Evolutionary conservation across 192 early-diverging fungal genomes (phyloP).

Genomic region (Entrophospora sp.): DNA sequence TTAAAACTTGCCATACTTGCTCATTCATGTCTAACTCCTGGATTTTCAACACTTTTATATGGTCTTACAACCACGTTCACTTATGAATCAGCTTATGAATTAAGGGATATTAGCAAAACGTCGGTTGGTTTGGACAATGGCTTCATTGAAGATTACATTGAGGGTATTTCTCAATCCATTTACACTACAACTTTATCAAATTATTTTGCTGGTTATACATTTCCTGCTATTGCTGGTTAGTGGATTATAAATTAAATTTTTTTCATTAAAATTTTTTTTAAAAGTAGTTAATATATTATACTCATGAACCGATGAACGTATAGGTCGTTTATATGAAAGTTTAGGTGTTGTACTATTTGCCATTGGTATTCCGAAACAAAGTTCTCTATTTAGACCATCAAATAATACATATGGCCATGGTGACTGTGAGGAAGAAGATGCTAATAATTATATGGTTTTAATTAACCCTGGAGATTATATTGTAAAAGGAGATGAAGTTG

Average conservation of each 20-base stretch:
- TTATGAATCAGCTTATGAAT: conserved; percentile 1
- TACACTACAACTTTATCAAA: conserved; percentile 19
- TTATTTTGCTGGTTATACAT: neutral
- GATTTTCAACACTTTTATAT: conserved; percentile 18
- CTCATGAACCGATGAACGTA: no score
- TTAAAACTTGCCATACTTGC: conserved; percentile 20
- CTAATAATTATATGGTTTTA: conserved; percentile 15
- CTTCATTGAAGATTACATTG: conserved; percentile 18
- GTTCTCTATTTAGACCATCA: neutral
- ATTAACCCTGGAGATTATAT: conserved; percentile 23
- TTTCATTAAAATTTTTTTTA: no score
- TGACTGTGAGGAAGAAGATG: neutral
- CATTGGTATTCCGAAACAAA: conserved; percentile 19
- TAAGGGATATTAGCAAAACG: neutral
- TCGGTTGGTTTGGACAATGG: neutral
- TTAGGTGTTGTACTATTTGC: conserved; percentile 18
- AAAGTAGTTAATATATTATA: neutral
- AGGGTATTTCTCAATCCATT: conserved; percentile 17
- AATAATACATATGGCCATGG: neutral
- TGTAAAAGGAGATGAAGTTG: conserved; percentile 23
- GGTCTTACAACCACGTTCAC: conserved; percentile 19
- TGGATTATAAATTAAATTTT: neutral
- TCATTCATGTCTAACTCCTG: conserved; percentile 22
- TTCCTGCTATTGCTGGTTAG: conserved; percentile 11
- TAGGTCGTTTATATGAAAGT: conserved; percentile 5